Percentiles rank a stretch among this genome's conserved stretches.
Conservation (phyloP, 805 yeast genomes). For the Yarrowia sp. region DNA sequence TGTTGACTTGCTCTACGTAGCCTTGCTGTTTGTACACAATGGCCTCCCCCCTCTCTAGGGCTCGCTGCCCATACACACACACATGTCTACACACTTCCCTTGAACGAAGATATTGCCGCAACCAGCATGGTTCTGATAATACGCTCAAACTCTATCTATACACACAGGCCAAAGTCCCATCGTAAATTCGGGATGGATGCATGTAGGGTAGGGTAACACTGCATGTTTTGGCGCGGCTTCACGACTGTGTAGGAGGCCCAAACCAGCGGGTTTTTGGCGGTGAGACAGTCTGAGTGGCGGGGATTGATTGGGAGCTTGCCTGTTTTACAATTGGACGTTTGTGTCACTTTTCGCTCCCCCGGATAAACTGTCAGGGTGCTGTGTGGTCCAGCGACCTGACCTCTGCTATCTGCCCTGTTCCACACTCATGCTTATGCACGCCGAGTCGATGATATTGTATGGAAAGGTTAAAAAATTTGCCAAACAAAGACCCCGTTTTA, state of each 20-base stretch:
- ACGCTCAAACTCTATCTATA: slow-evolving; percentile 22
- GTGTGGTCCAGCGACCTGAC: not conserved
- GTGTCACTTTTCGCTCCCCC: not conserved
- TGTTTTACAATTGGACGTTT: not conserved
- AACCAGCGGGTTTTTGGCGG: not conserved
- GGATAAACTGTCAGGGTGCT: not conserved
- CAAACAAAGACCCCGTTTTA: slow-evolving; percentile 4
- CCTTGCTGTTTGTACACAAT: not conserved
- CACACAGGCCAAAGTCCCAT: not conserved
- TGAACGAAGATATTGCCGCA: slow-evolving; percentile 20
- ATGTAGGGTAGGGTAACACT: slow-evolving; percentile 16
- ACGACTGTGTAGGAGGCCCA: not conserved
- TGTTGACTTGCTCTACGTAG: not conserved
- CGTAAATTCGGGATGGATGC: slow-evolving; percentile 14
- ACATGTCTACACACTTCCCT: slow-evolving; percentile 20
- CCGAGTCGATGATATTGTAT: slow-evolving; percentile 22
- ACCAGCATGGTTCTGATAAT: slow-evolving; percentile 20
- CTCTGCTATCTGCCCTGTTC: slow-evolving; percentile 9
- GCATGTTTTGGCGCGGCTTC: slow-evolving; percentile 25
- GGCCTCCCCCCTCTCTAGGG: not conserved
- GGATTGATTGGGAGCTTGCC: not conserved
- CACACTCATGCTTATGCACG: slow-evolving; percentile 23
- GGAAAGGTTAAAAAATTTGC: slow-evolving; percentile 15
- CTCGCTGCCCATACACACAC: not conserved
- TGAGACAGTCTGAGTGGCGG: not conserved